Percentiles rank a stretch among this genome's conserved stretches.
phyloP scores from a whole-genome alignment of 306 rosid species.

The Luffa acutangula region DNA sequence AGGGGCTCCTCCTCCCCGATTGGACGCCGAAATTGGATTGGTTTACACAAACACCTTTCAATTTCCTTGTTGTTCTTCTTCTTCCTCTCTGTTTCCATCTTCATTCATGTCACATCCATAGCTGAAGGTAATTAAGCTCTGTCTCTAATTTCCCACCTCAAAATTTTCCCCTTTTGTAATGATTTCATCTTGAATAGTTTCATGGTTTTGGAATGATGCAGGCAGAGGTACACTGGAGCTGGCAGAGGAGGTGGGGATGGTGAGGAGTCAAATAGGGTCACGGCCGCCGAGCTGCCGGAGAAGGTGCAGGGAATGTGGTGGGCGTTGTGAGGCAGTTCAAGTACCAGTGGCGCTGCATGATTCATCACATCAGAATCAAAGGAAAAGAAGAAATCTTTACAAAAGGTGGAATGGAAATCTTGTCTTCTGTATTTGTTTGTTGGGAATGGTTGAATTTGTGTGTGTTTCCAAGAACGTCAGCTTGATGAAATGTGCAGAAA shows the following conservation, averaged over 20 bases:
- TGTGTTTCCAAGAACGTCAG: not conserved
- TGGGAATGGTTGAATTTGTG: constrained; percentile 7
- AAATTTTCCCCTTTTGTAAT: too few species aligned
- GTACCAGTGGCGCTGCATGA: constrained; percentile 43
- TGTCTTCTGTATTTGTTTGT: not conserved
- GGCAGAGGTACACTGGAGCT: not conserved
- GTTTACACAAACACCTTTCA: constrained; percentile 22
- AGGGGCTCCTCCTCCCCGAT: too few species aligned
- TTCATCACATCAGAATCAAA: constrained; percentile 20
- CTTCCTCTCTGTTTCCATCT: constrained; percentile 33
- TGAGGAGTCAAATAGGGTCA: constrained; percentile 46
- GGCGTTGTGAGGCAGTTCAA: constrained; percentile 69
- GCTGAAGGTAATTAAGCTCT: constrained; percentile 68
- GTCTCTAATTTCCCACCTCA: too few species aligned
- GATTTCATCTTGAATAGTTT: too few species aligned
- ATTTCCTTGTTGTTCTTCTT: constrained; percentile 32
- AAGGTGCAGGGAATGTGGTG: constrained; percentile 51
- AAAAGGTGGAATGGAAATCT: not conserved
- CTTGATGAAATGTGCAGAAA: not conserved
- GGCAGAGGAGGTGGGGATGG: constrained; percentile 3
- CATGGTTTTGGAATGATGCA: too few species aligned
- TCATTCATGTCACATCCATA: constrained; percentile 19
- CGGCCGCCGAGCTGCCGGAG: constrained; percentile 60
- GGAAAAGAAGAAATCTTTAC: constrained; percentile 1
- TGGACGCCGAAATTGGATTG: too few species aligned